Percentiles rank a stretch among this genome's conserved stretches.
Conservation (phyloP, 2,329 filamentous ascomycete species). For the Phialophora tarda region DNA sequence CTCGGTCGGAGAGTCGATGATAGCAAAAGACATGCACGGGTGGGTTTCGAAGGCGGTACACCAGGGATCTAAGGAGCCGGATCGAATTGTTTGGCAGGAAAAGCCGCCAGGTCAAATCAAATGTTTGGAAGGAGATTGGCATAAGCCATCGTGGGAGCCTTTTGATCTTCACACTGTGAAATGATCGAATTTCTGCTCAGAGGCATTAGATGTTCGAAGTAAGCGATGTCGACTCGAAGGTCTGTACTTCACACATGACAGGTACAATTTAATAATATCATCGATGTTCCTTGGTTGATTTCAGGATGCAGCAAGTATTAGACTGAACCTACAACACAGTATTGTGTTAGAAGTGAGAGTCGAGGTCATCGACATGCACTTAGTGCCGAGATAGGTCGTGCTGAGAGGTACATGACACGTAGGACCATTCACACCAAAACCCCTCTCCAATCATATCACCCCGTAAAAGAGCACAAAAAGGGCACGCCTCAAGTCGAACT, state of each 20-base stretch:
- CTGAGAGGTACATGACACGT: no score
- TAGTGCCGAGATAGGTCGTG: no score
- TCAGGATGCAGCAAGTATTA: not conserved
- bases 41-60: slow-evolving; percentile 45
- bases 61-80: slow-evolving; percentile 19
- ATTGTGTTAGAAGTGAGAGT: not conserved
- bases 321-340: not conserved
- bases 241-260: not conserved
- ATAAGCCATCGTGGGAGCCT: slow-evolving; percentile 23
- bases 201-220: not conserved
- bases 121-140: slow-evolving; percentile 29
- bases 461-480: not conserved
- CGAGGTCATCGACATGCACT: no score
- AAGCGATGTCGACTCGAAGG: not conserved
- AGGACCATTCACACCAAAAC: no score
- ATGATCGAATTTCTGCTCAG: not conserved
- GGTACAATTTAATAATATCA: not conserved
- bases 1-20: slow-evolving; percentile 51
- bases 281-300: not conserved
- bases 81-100: slow-evolving; percentile 37
- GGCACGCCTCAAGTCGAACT: not conserved
- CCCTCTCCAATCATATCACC: no score
- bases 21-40: slow-evolving; percentile 59
- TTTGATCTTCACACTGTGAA: slow-evolving; percentile 17
- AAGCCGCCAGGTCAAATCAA: slow-evolving; percentile 39